phyloP scores from a whole-genome alignment of 768 basidiomycete species.

The Boletus rubropictus region DNA sequence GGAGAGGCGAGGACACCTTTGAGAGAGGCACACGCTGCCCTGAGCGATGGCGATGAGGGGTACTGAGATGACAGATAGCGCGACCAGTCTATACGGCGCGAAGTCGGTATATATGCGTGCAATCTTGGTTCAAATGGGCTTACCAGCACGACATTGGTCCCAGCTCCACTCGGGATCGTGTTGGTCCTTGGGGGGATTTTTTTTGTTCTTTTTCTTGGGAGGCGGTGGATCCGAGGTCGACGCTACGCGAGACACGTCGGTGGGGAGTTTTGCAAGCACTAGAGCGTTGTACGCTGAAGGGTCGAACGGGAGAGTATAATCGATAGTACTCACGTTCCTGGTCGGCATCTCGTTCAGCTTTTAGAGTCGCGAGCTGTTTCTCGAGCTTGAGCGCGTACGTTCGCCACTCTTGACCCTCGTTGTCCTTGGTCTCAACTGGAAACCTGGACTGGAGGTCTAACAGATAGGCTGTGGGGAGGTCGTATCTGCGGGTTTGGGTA shows the following conservation, averaged over 20 bases:
- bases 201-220: constrained; percentile 27
- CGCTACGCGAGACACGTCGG: constrained; percentile 11
- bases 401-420: constrained; percentile 15
- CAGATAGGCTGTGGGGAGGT: constrained; percentile 22
- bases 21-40: constrained; percentile 20
- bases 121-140: not conserved
- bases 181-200: constrained; percentile 13
- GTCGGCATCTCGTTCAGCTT: constrained; percentile 20
- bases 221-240: constrained; percentile 16
- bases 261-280: constrained; percentile 21
- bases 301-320: not conserved
- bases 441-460: constrained; percentile 26
- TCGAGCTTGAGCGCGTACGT: constrained; percentile 29
- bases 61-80: constrained; percentile 15
- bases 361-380: constrained; percentile 16
- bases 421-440: constrained; percentile 7
- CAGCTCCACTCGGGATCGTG: constrained; percentile 18
- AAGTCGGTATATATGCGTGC: not conserved
- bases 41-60: constrained; percentile 22
- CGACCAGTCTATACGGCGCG: constrained; percentile 16
- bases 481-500: not conserved
- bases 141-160: constrained; percentile 20
- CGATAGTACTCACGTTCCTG: constrained; percentile 19
- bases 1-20: constrained; percentile 12
- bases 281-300: not conserved